These are phyloP conservation scores for Earliella scabrosa DNA, from an alignment of 1,284 basidiomycete species.

Conservation along the genomic window DNA sequence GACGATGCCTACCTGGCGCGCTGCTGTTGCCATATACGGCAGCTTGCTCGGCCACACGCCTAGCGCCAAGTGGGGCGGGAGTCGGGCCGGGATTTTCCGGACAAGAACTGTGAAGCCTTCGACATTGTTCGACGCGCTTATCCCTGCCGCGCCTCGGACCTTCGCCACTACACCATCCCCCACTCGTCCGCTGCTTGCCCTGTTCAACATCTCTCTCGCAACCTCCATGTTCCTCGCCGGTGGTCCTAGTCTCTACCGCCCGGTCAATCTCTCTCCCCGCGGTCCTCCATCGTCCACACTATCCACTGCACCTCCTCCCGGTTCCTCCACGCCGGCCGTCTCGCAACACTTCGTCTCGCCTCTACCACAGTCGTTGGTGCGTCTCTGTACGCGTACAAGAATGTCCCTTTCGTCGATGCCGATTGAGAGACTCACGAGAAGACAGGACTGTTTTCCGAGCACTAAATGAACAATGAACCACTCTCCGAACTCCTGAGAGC, in stretches of 20 bases:
- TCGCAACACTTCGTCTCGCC: conserved; percentile 11
- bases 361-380: conserved; percentile 16
- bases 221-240: conserved; percentile 11
- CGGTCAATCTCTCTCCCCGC: neutral
- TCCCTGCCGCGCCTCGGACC: neutral
- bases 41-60: conserved; percentile 1
- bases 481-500: conserved; percentile 61
- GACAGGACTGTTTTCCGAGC: neutral
- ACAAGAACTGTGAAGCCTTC: neutral
- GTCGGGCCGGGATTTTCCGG: neutral
- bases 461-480: conserved; percentile 17
- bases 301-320: neutral
- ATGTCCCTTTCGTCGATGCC: conserved; percentile 12
- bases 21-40: conserved; percentile 4
- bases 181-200: neutral
- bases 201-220: neutral
- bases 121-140: neutral
- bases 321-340: conserved; percentile 3
- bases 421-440: conserved; percentile 13
- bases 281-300: conserved; percentile 9
- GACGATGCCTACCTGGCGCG: conserved; percentile 15
- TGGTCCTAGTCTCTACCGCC: conserved; percentile 1
- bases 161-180: neutral
- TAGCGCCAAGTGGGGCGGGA: neutral
- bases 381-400: conserved; percentile 12